Percentiles rank a stretch among this genome's conserved stretches.
Evolutionary conservation across 768 basidiomycete genomes (phyloP).

Genomic region (Cyathus striatus): DNA sequence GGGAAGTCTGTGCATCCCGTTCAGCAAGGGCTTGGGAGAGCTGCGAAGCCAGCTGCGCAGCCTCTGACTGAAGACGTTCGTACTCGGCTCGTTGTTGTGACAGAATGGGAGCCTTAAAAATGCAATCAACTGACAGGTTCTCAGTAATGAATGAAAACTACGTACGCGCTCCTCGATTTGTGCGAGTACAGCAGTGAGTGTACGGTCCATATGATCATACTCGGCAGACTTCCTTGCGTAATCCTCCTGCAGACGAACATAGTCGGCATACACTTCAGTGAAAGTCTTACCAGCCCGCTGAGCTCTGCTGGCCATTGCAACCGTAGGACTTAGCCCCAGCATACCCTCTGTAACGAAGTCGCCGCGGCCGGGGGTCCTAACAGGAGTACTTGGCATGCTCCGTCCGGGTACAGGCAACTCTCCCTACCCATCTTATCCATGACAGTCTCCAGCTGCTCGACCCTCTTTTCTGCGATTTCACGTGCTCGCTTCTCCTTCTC

Average conservation of each 20-base stretch:
- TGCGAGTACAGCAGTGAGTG: constrained; percentile 72
- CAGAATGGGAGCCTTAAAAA: constrained; percentile 75
- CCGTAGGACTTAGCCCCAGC: constrained; percentile 79
- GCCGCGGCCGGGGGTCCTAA: constrained; percentile 30
- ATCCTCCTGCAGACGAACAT: constrained; percentile 81
- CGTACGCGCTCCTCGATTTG: constrained; percentile 89
- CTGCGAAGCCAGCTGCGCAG: constrained; percentile 74
- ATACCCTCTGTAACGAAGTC: constrained; percentile 48
- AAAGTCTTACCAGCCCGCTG: constrained; percentile 86
- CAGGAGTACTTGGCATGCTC: constrained; percentile 43
- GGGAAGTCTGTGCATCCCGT: constrained; percentile 57
- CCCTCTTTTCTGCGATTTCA: constrained; percentile 65
- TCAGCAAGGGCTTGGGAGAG: constrained; percentile 71
- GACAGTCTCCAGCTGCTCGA: constrained; percentile 71
- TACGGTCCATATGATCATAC: constrained; percentile 79
- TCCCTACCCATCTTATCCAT: constrained; percentile 67
- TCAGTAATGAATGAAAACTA: constrained; percentile 6
- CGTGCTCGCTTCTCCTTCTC: constrained; percentile 66
- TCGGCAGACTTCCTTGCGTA: constrained; percentile 74
- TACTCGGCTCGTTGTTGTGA: constrained; percentile 89
- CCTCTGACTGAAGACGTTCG: constrained; percentile 76
- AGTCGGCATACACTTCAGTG: constrained; percentile 91
- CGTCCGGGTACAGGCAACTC: constrained; percentile 58
- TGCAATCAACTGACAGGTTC: constrained; percentile 3
- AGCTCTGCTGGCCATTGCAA: constrained; percentile 76